Base-by-base conservation (phyloP, 169 alveolate genomes). In the Cryptosporidium andersoni region DNA sequence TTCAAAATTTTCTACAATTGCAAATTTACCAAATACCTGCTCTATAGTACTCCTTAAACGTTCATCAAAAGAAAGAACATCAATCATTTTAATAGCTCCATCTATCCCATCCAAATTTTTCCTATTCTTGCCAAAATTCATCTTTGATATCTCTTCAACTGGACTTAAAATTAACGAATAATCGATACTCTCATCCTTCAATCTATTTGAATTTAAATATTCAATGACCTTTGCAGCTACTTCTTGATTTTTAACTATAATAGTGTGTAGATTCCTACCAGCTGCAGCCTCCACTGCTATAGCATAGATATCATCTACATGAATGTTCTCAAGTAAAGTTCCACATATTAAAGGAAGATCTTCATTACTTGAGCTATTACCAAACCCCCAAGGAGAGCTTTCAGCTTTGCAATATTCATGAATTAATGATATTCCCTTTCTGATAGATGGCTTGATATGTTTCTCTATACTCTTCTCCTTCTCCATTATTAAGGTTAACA, bases 211-310 rank as follows among this genome's bases (percentile, higher is more conserved):
- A 25, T 74, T 74, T 11, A 74, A 36, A 39, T 42, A 39, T 36
- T 52, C 40, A 1, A 74, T 8, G 4, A 74, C 60, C 4, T 58
- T 40, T 8, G 85, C 40, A 3, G 85, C 85, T 39, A 74, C 39
- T 14, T 56, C 55, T 39, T 74, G 40, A 74, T 74, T 47, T 14
- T 62, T 56, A 2, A 74, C 74, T 16, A 74, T 74, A 39, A 74
- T 45, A 74, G 55, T 74, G 37, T 74, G 74, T 11, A 74, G 36
- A 58, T 74, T 74, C 16, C 60, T 74, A 1, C 85, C 85, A 2
- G 85, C 85, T 9, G 85, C 85, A 8, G 60, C 85, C 25, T 74
- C 85, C 11, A 74, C 67, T 11, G 85, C 85, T 16, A 48, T 48
- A 42, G 62, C 16, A 58, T 74, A 74, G 12, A 60, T 37, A 42